Evolutionary conservation across 768 basidiomycete species (phyloP).

Genomic region (Obba rivulosa): DNA sequence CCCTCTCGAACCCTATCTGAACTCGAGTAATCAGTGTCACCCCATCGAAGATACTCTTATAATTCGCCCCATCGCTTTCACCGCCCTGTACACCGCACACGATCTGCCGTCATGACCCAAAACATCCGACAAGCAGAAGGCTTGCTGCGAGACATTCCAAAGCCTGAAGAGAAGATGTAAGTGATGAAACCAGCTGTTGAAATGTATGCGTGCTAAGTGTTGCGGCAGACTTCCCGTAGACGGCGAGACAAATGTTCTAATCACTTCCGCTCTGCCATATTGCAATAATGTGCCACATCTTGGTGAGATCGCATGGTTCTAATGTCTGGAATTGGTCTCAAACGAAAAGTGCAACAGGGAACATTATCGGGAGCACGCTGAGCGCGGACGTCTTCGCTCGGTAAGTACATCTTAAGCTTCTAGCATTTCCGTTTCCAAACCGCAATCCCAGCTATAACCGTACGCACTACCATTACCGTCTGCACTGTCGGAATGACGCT

Average conservation of each 20-base stretch:
- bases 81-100: background rate
- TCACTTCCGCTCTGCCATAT: conserved; percentile 94
- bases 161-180: conserved; percentile 40
- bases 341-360: conserved; percentile 39
- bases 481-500: background rate
- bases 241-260: conserved; percentile 83
- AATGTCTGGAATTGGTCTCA: conserved; percentile 5
- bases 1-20: background rate
- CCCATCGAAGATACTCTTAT: background rate
- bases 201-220: conserved; percentile 2
- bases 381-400: conserved; percentile 97
- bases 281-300: conserved; percentile 98
- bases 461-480: conserved; percentile 6
- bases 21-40: background rate
- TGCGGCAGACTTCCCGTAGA: conserved; percentile 62
- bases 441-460: conserved; percentile 19
- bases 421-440: background rate
- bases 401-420: conserved; percentile 34
- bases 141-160: conserved; percentile 37
- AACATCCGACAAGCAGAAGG: conserved; percentile 39
- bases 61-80: background rate
- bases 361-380: conserved; percentile 92
- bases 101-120: conserved; percentile 24
- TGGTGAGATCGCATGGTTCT: conserved; percentile 40
- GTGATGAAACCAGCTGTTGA: conserved; percentile 10